Percentiles rank a stretch among this genome's conserved stretches.
phyloP scores from a whole-genome alignment of 805 yeast genomes.

The Wickerhamiella hasegawae region DNA sequence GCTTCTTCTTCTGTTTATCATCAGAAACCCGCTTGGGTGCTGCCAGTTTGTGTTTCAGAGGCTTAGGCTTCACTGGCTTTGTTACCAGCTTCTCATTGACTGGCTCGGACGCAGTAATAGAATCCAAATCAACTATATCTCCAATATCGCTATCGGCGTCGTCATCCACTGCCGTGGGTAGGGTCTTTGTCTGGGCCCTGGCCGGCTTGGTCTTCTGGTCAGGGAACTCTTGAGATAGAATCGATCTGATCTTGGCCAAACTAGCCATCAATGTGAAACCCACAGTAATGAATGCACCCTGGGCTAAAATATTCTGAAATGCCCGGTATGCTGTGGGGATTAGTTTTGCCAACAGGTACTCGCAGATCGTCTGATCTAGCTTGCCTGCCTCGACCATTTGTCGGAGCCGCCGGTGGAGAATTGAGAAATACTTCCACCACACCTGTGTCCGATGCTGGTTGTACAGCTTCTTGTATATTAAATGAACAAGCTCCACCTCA shows the following conservation, averaged over 20 bases:
- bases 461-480: constrained; percentile 52
- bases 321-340: constrained; percentile 38
- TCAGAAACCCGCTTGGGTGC: no score
- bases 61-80: no score
- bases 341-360: constrained; percentile 23
- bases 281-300: constrained; percentile 61
- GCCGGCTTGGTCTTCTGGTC: neutral
- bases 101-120: no score
- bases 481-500: constrained; percentile 45
- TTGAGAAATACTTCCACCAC: constrained; percentile 66
- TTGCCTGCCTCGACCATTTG: constrained; percentile 9
- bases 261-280: constrained; percentile 55
- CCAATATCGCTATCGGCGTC: no score
- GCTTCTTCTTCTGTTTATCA: constrained; percentile 6
- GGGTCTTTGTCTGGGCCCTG: no score
- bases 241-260: constrained; percentile 34
- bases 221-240: neutral
- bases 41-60: no score
- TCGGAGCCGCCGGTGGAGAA: constrained; percentile 35
- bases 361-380: constrained; percentile 7
- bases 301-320: constrained; percentile 50
- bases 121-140: no score
- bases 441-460: constrained; percentile 58
- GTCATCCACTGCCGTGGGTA: no score
- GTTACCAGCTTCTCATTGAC: no score